Evolutionary conservation across 2,329 filamentous ascomycete species (phyloP).

Genomic region (Daldinia sp.): DNA sequence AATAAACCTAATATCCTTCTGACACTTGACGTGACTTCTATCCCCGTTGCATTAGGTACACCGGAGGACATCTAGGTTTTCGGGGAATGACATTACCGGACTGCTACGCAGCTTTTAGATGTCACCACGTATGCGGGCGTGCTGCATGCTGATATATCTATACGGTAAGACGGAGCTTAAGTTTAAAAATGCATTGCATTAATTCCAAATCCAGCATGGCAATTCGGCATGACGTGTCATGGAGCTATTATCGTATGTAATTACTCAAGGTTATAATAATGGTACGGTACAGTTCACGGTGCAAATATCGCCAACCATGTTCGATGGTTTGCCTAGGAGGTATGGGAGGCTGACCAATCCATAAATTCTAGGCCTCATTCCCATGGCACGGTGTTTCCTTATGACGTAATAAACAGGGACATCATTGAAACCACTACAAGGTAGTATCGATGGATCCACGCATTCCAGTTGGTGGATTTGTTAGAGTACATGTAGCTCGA

Average conservation of each 20-base stretch:
- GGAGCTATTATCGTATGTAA: background rate
- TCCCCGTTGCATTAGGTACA: conserved; percentile 1
- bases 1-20: conserved; percentile 8
- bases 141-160: background rate
- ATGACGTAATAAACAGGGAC: conserved; percentile 27
- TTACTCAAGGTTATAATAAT: background rate
- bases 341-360: background rate
- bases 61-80: background rate
- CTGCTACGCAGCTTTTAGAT: conserved; percentile 2
- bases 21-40: background rate
- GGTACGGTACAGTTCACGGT: background rate
- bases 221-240: background rate
- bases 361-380: background rate
- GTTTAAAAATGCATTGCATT: background rate
- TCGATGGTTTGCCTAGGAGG: background rate
- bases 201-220: background rate
- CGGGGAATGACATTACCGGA: conserved; percentile 2
- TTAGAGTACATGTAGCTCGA: background rate
- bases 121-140: background rate
- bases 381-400: conserved; percentile 4
- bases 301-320: background rate
- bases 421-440: conserved; percentile 15
- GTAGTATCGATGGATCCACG: conserved; percentile 25
- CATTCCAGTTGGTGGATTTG: conserved; percentile 13
- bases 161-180: conserved; percentile 1